Evolutionary conservation across 2,329 filamentous ascomycete species (phyloP), one percentile per base, ranked within the genome.

Genomic region (Fusarium sp.): DNA sequence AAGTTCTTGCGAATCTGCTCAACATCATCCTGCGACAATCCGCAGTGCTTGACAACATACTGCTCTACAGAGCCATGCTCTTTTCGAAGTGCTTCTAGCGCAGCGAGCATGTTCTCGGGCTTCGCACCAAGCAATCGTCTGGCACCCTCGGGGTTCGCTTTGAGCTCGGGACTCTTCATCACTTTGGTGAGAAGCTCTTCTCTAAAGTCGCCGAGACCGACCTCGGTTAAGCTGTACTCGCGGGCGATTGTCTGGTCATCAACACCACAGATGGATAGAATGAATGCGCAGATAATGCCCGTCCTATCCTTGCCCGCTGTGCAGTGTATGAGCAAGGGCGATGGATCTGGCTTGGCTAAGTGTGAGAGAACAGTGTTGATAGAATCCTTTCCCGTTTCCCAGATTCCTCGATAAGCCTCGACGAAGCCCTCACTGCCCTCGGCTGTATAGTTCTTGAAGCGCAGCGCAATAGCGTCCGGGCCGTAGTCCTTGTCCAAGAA

Each of bases 251-350:
- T 72, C 31, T 84, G 78, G 62, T 87, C 81, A 2, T 80, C 74
- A 0, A 91, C 86, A 5, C 87, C 87, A 8, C 86, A 86, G 26
- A 92, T 79, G 25, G 83, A 77, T 35, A 92, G 79, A 8, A 93
- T 72, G 36, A 93, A 68, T 4, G 88, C 90, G 44, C 86, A 84
- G 40, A 92, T 76, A 5, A 93, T 82, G 3, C 91, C 91, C 0
- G 91, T 93, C 39, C 91, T 82, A 73, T 93, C 91, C 75, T 93
- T 93, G 11, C 91, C 91, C 0, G 88, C 89, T 0, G 89, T 91
- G 74, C 91, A 93, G 71, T 93, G 90, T 7, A 92, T 78, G 7
- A 92, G 78, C 9, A 89, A 75, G 7, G 88, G 85, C 2, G 77
- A 61, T 3, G 76, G 68, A 3, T 79, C 72, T 5, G 70, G 65